These are phyloP conservation scores for Coemansia asiatica DNA, from an alignment of 192 early-diverging fungal species.

Conservation along the genomic window DNA sequence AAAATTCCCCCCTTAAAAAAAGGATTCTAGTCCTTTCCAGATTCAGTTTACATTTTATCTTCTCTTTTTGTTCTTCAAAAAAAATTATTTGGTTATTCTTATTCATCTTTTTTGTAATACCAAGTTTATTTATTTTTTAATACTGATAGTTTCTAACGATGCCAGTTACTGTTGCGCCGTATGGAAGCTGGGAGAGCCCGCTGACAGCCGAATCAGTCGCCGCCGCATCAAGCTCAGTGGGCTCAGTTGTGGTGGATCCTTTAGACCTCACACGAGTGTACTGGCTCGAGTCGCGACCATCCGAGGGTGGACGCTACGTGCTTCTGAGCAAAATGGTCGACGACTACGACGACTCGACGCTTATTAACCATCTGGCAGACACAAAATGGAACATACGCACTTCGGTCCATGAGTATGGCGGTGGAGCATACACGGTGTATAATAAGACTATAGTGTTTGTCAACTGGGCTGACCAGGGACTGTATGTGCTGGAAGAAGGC, in stretches of 20 bases:
- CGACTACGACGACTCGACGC: conserved; percentile 25
- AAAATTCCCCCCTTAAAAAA: too few relatives aligned
- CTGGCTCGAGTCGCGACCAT: conserved; percentile 49
- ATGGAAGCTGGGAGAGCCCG: conserved; percentile 52
- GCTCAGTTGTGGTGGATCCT: conserved; percentile 27
- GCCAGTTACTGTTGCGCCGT: conserved; percentile 5
- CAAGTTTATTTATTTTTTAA: not conserved
- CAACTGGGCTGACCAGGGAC: conserved; percentile 59
- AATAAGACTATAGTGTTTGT: conserved; percentile 62
- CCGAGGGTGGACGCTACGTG: conserved; percentile 35
- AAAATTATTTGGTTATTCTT: too few relatives aligned
- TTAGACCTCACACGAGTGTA: conserved; percentile 33
- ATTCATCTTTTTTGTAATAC: too few relatives aligned
- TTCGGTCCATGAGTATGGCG: conserved; percentile 79
- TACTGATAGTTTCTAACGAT: too few relatives aligned
- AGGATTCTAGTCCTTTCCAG: too few relatives aligned
- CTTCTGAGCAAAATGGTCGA: conserved; percentile 38
- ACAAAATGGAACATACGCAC: conserved; percentile 62
- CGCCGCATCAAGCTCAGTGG: conserved; percentile 17
- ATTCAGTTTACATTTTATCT: too few relatives aligned
- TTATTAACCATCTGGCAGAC: conserved; percentile 32
- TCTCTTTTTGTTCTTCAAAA: too few relatives aligned
- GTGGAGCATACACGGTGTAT: conserved; percentile 60
- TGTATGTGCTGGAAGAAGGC: conserved; percentile 57
- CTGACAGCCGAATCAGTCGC: conserved; percentile 31